Percentiles rank a stretch among this genome's conserved stretches.
Evolutionary conservation across 768 basidiomycete genomes (phyloP).

Genomic region (Podaxis rugospora): DNA sequence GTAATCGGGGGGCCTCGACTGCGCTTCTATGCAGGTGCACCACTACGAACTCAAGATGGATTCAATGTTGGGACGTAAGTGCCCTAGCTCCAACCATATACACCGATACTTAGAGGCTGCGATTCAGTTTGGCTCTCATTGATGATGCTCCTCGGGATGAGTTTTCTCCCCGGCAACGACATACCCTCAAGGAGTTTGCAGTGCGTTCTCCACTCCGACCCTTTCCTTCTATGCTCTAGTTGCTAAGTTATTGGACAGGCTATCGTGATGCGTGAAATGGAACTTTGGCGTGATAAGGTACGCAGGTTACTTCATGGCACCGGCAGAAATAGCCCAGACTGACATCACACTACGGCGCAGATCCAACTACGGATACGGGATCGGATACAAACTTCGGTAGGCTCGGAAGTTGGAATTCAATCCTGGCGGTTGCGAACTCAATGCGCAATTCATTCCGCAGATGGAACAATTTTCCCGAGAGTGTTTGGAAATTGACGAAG

Average conservation of each 20-base stretch:
- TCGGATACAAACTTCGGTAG: conserved; percentile 83
- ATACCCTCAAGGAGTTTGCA: conserved; percentile 94
- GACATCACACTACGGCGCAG: conserved; percentile 27
- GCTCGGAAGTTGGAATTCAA: conserved; percentile 18
- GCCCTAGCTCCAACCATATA: neutral
- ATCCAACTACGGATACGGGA: conserved; percentile 89
- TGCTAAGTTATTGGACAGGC: conserved; percentile 40
- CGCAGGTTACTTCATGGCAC: conserved; percentile 1
- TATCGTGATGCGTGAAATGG: conserved; percentile 92
- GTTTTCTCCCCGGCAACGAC: conserved; percentile 83
- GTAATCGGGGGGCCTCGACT: conserved; percentile 63
- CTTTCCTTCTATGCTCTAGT: neutral
- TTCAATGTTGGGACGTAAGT: conserved; percentile 82
- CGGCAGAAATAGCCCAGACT: neutral
- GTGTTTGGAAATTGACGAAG: conserved; percentile 84
- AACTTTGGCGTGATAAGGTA: conserved; percentile 92
- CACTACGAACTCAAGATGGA: conserved; percentile 84
- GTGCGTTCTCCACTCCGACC: conserved; percentile 22
- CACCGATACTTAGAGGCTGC: neutral
- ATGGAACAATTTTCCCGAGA: conserved; percentile 97
- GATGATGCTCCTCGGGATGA: conserved; percentile 81
- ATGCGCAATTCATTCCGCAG: conserved; percentile 26
- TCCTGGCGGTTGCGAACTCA: neutral
- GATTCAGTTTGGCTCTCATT: conserved; percentile 67
- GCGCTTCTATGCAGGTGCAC: conserved; percentile 91